phyloP scores from a whole-genome alignment of 1,139 yeast genomes.

The Lodderomyces jiufengensis region DNA sequence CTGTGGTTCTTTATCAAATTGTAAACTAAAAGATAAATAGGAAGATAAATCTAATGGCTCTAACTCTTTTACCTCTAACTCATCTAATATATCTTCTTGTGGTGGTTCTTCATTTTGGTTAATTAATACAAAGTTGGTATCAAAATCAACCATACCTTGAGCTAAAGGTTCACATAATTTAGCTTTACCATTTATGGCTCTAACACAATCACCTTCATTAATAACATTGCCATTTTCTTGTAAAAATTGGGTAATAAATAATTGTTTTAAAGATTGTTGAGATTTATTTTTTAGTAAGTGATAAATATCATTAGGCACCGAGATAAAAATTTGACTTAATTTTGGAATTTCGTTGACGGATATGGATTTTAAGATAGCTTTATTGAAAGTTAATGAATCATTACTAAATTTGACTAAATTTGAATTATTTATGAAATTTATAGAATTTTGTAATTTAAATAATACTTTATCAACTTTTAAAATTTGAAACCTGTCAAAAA shows the following conservation, averaged over 20 bases:
- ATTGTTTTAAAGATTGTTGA: conserved; percentile 24
- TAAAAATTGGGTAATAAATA: conserved; percentile 25
- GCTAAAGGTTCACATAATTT: conserved; percentile 68
- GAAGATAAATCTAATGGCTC: conserved; percentile 29
- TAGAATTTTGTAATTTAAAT: conserved; percentile 19
- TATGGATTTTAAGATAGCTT: conserved; percentile 31
- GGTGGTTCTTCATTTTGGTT: conserved; percentile 24
- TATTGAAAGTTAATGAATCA: conserved; percentile 31
- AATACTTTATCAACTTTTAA: conserved; percentile 34
- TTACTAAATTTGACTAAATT: conserved; percentile 29
- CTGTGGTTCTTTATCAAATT: conserved; percentile 18
- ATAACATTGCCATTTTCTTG: conserved; percentile 31
- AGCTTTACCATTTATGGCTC: conserved; percentile 48
- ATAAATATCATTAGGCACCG: conserved; percentile 46
- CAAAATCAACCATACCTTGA: conserved; percentile 52
- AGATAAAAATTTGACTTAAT: conserved; percentile 33
- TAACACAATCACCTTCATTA: conserved; percentile 30
- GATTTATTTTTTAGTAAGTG: conserved; percentile 29
- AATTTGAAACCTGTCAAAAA: conserved; percentile 32
- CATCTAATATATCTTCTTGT: conserved; percentile 7
- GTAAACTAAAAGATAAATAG: conserved; percentile 32
- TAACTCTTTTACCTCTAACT: conserved; percentile 8
- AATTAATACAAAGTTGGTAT: conserved; percentile 53
- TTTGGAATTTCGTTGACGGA: conserved; percentile 23
- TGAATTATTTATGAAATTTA: conserved; percentile 38